Base-by-base conservation (phyloP, 1,284 basidiomycete genomes). In the Coniophora puteana region DNA sequence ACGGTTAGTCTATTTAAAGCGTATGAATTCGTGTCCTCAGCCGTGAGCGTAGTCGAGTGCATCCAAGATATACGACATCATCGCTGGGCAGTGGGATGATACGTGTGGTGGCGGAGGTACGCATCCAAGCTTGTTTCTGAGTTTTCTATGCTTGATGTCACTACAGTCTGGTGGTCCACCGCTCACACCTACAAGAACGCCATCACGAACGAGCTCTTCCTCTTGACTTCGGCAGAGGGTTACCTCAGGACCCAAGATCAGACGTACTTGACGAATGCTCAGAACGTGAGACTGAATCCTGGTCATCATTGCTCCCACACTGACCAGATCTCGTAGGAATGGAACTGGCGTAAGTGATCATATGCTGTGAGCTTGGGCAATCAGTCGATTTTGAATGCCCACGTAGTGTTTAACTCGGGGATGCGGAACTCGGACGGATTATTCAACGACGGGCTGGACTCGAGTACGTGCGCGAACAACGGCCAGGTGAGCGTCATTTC, bases 141-240 rank as follows among this genome's bases (percentile, higher is more conserved):
- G 5, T 67, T 66, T 48, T 21, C 7, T 73, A 68, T 48, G 66
- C 14, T 33, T 35, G 18, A 40, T 27, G 17, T n/a, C 39, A 23
- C 25, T 13, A 2, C 23, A 76, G 74, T 78, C 12, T 78, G 76
- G 75, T 78, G 76, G 76, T 70, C 68, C 11, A 66, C 64, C 8
- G 72, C 62, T 17, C 70, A 72, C 49, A 69, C 63, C 0, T 78
- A 78, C 62, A 78, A 78, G 58, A 77, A 78, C 43, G 73, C 76
- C 5, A 69, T 78, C 43, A 78, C 76, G 16, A 78, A 78, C 47
- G 66, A 77, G 42, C 61, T 78, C 8, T 78, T 74, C 59, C 60
- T 78, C 16, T 57, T 69, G 30, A 62, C 67, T 10, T 78, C 76
- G 2, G 74, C 74, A 4, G 45, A 57, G 26, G 72, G 68, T 11